phyloP scores from a whole-genome alignment of 139 green algal species.

The Zygnema cylindricum region DNA sequence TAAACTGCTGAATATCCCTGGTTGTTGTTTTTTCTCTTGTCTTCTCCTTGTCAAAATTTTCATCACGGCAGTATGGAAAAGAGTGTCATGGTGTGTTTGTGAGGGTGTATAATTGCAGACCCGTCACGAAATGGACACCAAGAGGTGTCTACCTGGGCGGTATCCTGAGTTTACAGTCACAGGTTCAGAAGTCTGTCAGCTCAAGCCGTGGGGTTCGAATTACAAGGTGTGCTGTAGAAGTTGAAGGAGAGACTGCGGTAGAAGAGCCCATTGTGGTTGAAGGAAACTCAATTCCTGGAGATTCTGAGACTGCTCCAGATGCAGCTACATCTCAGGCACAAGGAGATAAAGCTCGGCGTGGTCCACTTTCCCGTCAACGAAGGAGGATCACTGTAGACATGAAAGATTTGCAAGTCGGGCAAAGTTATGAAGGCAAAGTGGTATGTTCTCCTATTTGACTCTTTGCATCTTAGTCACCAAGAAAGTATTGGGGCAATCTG shows the following conservation, averaged over 20 bases:
- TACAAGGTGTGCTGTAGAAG: background rate
- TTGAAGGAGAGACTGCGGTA: conserved; percentile 33
- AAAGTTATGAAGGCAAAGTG: conserved; percentile 48
- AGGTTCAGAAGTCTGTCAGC: background rate
- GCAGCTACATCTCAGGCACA: background rate
- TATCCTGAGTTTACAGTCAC: too few relatives aligned
- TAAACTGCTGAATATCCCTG: too few relatives aligned
- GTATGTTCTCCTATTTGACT: conserved; percentile 37
- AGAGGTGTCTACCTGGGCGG: background rate
- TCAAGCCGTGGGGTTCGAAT: background rate
- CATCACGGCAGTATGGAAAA: background rate
- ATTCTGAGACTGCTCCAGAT: background rate
- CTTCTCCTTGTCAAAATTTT: background rate
- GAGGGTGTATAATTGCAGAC: background rate
- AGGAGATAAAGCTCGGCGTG: conserved; percentile 5
- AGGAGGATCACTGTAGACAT: conserved; percentile 48
- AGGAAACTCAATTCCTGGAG: background rate
- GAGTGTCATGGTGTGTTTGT: background rate
- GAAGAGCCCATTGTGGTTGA: conserved; percentile 11
- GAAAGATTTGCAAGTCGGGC: conserved; percentile 46
- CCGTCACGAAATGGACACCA: background rate
- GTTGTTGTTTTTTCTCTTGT: background rate
- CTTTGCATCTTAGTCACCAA: too few relatives aligned
- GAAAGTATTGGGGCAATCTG: too few relatives aligned
- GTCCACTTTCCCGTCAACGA: conserved; percentile 15